Evolutionary conservation across 2,329 filamentous ascomycete species (phyloP), one percentile per base, ranked within the genome.

Genomic region (Albifimbria verrucaria): DNA sequence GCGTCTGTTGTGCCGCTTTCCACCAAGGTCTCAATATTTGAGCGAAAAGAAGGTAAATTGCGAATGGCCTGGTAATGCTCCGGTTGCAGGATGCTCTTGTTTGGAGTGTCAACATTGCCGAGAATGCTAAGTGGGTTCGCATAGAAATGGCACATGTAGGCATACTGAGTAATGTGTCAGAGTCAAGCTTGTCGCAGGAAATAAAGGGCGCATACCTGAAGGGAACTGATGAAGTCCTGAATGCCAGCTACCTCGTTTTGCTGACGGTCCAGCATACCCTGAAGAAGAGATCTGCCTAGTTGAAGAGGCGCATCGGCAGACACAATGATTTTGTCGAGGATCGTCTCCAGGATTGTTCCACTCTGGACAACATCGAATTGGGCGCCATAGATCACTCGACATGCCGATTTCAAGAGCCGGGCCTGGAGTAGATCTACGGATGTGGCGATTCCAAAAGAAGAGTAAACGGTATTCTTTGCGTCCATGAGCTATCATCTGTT

Each of bases 71-170:
- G 82, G 7, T 88, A 68, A 58, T 90, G 86, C 55, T 87, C 81
- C 1, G 72, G 62, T 49, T 87, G 77, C 1, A 90, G 57, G 22
- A 42, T 48, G n/a, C 47, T 52, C 15, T 65, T 57, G 17, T 63
- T 53, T 7, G 67, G 58, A 44, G 62, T 59, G 36, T 55, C 59
- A 22, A 56, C 55, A 2, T 72, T 71, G 10, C 85, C 68, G 28
- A 93, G 77, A 4, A 90, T 68, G 55, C 85, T 90, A 3, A 92
- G 74, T 1, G 87, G 83, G 60, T 92, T 93, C 39, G 87, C 88
- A 61, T 90, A 93, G 64, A 90, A 93, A 66, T 92, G 88, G 53
- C 87, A 90, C 89, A 95, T 92, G 65, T 92, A 91, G 1, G 87
- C 84, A 70, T 93, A 94, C 81, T 90, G 66, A 18, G 56, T 20